These are phyloP conservation scores for Populus tremula DNA, from an alignment of 345 rosid species.

Conservation along the genomic window DNA sequence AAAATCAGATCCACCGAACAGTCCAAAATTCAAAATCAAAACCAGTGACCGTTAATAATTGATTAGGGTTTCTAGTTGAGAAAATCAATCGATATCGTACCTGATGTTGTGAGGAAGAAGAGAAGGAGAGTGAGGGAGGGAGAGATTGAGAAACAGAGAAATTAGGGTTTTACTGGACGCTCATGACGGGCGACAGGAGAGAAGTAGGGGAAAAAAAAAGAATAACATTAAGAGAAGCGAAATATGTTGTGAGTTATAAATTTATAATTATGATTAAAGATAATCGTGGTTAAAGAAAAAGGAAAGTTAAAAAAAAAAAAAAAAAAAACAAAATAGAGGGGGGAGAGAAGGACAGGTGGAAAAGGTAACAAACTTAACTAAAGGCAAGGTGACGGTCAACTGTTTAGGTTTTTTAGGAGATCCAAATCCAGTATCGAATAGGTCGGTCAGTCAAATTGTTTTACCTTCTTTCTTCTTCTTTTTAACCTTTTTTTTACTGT, in stretches of 20 bases:
- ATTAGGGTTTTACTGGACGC: slow-evolving; percentile 77
- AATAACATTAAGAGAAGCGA: neutral
- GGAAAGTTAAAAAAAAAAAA: neutral
- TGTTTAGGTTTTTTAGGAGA: slow-evolving; percentile 53
- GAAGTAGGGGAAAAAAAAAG: slow-evolving; percentile 7
- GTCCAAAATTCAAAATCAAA: slow-evolving; percentile 5
- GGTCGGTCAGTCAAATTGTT: slow-evolving; percentile 20
- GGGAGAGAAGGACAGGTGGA: slow-evolving; percentile 11
- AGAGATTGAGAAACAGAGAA: slow-evolving; percentile 7
- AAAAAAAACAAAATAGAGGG: neutral
- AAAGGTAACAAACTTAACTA: slow-evolving; percentile 23
- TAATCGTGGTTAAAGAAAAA: neutral
- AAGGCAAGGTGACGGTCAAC: slow-evolving; percentile 40
- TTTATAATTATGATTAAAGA: neutral
- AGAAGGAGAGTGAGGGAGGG: slow-evolving; percentile 10
- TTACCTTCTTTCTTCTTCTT: neutral
- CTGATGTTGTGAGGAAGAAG: slow-evolving; percentile 19
- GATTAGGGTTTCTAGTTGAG: slow-evolving; percentile 11
- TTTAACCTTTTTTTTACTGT: neutral
- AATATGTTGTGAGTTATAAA: neutral
- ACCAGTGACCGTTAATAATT: neutral
- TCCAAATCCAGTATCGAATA: slow-evolving; percentile 40
- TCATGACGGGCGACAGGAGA: slow-evolving; percentile 35
- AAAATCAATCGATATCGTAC: neutral
- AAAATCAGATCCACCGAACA: slow-evolving; percentile 21